These are phyloP conservation scores for Plasmopara halstedii DNA, from an alignment of 352 stramenopile genomes.

Conservation along the genomic window DNA sequence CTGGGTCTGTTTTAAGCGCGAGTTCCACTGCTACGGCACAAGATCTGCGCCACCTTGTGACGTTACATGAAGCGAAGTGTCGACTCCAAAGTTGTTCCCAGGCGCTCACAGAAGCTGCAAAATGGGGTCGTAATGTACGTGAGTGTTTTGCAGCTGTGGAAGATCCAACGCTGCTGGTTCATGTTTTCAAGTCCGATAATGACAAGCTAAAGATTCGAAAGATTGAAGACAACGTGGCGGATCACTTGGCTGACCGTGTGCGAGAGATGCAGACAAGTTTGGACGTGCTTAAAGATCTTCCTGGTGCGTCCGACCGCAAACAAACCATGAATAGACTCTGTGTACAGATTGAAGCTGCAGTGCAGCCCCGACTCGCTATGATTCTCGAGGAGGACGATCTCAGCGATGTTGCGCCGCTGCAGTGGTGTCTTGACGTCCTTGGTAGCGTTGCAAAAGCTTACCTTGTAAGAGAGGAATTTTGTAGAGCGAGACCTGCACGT, in stretches of 20 bases:
- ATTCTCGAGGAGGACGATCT: slow-evolving; percentile 34
- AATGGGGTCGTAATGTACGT: slow-evolving; percentile 60
- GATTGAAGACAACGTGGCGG: neutral
- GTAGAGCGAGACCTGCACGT: slow-evolving; percentile 28
- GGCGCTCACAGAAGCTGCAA: slow-evolving; percentile 56
- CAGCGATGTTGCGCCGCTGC: slow-evolving; percentile 31
- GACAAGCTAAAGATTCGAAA: neutral
- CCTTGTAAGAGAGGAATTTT: slow-evolving; percentile 43
- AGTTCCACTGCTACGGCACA: neutral
- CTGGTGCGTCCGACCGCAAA: slow-evolving; percentile 43
- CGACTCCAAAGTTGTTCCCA: slow-evolving; percentile 55
- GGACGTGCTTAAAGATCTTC: slow-evolving; percentile 51
- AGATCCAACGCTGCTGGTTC: slow-evolving; percentile 19
- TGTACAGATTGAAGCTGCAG: slow-evolving; percentile 41
- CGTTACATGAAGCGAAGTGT: slow-evolving; percentile 62
- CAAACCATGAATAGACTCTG: slow-evolving; percentile 48
- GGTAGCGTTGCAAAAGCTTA: slow-evolving; percentile 35
- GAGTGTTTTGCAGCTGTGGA: slow-evolving; percentile 40
- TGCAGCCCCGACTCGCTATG: slow-evolving; percentile 38
- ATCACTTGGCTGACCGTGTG: slow-evolving; percentile 39
- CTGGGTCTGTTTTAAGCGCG: neutral
- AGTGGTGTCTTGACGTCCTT: slow-evolving; percentile 45
- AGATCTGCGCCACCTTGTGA: slow-evolving; percentile 49
- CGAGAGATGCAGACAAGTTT: slow-evolving; percentile 58
- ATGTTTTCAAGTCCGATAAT: slow-evolving; percentile 6